Percentiles rank a stretch among this genome's conserved stretches.
phyloP scores from a whole-genome alignment of 2,329 filamentous ascomycete species.

The Drechslerella coelobrocha region DNA sequence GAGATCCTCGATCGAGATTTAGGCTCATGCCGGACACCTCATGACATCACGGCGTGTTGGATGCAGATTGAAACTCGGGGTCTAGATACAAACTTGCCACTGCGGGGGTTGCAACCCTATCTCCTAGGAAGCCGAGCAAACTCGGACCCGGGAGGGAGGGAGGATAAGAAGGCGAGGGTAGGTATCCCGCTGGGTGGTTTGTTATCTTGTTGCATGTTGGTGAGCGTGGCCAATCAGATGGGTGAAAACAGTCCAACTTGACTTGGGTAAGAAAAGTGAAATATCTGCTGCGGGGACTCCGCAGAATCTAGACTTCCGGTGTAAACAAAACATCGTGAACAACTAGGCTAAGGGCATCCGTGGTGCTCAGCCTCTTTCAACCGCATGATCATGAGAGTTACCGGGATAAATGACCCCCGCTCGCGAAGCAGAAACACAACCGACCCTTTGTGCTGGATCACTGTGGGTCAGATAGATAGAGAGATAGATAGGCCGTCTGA shows the following conservation, averaged over 20 bases:
- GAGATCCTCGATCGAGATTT: conserved; percentile 10
- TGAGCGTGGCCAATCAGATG: background rate
- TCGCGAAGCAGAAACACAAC: background rate
- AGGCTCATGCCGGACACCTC: conserved; percentile 1
- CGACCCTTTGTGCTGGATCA: background rate
- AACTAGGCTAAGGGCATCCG: background rate
- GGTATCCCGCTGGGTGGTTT: background rate
- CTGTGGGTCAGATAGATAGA: conserved; percentile 4
- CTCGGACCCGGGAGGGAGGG: background rate
- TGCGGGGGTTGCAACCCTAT: background rate
- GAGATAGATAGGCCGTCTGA: no score
- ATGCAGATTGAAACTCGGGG: background rate
- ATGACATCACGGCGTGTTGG: background rate
- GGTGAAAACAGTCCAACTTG: background rate
- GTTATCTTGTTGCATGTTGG: background rate
- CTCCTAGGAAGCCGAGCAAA: background rate
- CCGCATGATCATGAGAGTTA: background rate
- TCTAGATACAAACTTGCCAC: background rate
- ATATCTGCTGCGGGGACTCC: background rate
- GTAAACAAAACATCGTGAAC: no score
- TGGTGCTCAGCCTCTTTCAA: background rate
- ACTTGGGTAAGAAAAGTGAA: no score
- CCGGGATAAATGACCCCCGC: background rate
- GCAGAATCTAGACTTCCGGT: background rate
- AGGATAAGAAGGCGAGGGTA: background rate